Evolutionary conservation across 345 rosid species (phyloP).

Genomic region (Salix exigua): DNA sequence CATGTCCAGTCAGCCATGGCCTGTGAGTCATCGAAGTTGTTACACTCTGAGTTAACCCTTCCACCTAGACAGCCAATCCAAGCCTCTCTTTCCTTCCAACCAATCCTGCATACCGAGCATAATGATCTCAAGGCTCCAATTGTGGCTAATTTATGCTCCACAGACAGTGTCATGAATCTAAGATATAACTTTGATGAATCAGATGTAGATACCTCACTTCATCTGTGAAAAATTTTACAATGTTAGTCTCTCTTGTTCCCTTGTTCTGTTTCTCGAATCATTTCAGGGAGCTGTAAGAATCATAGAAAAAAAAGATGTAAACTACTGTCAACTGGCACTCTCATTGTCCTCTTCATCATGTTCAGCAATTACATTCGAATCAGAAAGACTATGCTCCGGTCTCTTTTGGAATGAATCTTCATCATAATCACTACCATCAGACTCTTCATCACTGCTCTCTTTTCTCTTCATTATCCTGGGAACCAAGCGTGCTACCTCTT

Average conservation of each 20-base stretch:
- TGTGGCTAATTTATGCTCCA: slow-evolving; percentile 18
- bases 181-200: slow-evolving; percentile 23
- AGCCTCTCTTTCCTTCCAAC: slow-evolving; percentile 11
- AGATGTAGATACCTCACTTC: slow-evolving; percentile 46
- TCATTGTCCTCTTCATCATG: slow-evolving; percentile 38
- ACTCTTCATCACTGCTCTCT: slow-evolving; percentile 65
- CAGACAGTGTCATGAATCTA: slow-evolving; percentile 15
- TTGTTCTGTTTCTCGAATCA: slow-evolving; percentile 19
- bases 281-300: slow-evolving; percentile 27
- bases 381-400: slow-evolving; percentile 38
- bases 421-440: slow-evolving; percentile 25
- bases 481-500: slow-evolving; percentile 60
- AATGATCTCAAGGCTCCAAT: slow-evolving; percentile 19
- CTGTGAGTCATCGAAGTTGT: slow-evolving; percentile 10
- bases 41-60: slow-evolving; percentile 23
- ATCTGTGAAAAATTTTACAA: slow-evolving; percentile 37
- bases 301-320: neutral
- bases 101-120: slow-evolving; percentile 15
- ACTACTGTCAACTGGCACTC: slow-evolving; percentile 16
- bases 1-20: slow-evolving; percentile 16
- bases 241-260: slow-evolving; percentile 20
- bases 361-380: slow-evolving; percentile 47
- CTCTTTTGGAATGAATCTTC: slow-evolving; percentile 34
- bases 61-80: slow-evolving; percentile 19
- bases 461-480: slow-evolving; percentile 78